Base-by-base conservation (phyloP, 2,329 filamentous ascomycete genomes). In the Helotiales sp. region DNA sequence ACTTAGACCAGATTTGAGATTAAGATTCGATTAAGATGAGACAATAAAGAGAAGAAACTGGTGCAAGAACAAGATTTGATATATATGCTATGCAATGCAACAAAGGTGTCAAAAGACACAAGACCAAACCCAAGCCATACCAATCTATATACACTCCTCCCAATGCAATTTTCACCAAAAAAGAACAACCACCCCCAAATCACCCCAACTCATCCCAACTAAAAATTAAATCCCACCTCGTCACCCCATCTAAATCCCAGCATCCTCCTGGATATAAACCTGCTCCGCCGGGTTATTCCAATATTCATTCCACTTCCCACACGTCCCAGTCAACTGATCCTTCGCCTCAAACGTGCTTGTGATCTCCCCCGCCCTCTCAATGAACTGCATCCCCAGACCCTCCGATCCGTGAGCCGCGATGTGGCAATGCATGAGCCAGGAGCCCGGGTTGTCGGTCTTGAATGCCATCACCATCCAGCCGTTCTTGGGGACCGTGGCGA, bases 391-490 rank as follows among this genome's bases (percentile, higher is more conserved):
- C 17, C 80, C 71, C 52, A 83, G 74, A 3, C 81, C 81, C 2
- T 73, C 75, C 1, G 77, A 79, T 0, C 76, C 74, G 64, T 84
- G 81, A 79, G 80, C 83, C 3, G 63, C 66, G 31, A 69, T 63
- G 54, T 69, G 67, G 44, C 67, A 69, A 53, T 69, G 76, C 49
- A 81, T 67, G 1, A 77, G 75, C 79, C 79, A 82, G 5, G 80
- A 68, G 3, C 79, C 79, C 1, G 79, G 78, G 63, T 81, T 81
- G 51, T 81, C 76, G 9, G 74, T 72, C 5, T 72, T 66, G 67
- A 78, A 76, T 24, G 79, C 79, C 17, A 78, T 56, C 17, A 77
- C 74, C 24, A 77, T 65, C 64, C 77, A 73, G 27, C 66, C 70
- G 31, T 71, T 69, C 33, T 72, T 67, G 2, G 74, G 75, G 1